Evolutionary conservation across 768 basidiomycete genomes (phyloP), one percentile per base, ranked within the genome.

Genomic region (Mycena latifolia): DNA sequence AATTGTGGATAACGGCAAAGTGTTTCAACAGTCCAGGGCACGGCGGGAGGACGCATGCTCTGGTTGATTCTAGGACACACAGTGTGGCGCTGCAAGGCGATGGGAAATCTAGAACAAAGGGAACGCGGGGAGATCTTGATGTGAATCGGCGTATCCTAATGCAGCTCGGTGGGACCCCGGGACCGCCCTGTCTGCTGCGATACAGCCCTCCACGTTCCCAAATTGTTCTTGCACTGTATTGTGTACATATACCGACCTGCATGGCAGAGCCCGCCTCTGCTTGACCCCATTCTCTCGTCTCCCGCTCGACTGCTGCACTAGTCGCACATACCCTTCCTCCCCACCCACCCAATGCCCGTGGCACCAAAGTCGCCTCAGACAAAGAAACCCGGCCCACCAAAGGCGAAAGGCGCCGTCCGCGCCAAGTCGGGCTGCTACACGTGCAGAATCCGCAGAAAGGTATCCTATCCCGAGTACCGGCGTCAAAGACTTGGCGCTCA

Each of bases 371-470:
- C 80, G 22, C 76, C 84, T 55, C 74, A 77, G 37, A 45, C 79
- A 63, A 81, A 82, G 77, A 85, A 81, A 69, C 61, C 75, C 76
- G 86, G 86, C 72, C 81, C 86, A 75, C 85, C 89, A 67, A 93
- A 93, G 77, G 84, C 88, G 67, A 94, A 93, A 84, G 92, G 91
- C 76, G 89, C 91, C 60, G 87, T 90, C 29, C 89, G 93, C 75
- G 93, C 92, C 60, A 94, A 94, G 85, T 91, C 92, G 57, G 93
- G 93, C 69, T 95, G 93, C 77, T 94, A 93, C 80, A 94, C 93
- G 61, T 94, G 93, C 81, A 86, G 93, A 73, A 92, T 94, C 43
- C 87, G 93, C 70, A 85, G 93, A 73, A 94, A 94, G 91, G 93
- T 92, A 52, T 59, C 14, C 33, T 35, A 35, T 14, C 33, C 33